Percentiles rank a stretch among this genome's conserved stretches.
phyloP scores from a whole-genome alignment of 139 green algal species.

The Zygnema cylindricum region DNA sequence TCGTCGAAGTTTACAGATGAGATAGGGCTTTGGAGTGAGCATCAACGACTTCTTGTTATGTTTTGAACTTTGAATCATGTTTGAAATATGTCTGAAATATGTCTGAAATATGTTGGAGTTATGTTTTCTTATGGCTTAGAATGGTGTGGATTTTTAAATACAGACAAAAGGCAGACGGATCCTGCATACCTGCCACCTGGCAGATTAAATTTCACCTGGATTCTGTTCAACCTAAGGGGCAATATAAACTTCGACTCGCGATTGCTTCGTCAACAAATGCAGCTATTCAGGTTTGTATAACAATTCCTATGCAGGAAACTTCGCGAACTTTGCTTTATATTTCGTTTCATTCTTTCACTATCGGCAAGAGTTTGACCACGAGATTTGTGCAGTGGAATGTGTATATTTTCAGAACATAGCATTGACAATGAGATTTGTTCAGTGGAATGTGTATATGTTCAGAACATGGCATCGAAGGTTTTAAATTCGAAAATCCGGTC shows the following conservation, averaged over 20 bases:
- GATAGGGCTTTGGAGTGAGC: neutral
- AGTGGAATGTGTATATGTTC: neutral
- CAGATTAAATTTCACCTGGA: neutral
- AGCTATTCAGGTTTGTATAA: slow-evolving; percentile 9
- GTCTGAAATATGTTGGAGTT: neutral
- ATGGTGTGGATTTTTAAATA: neutral
- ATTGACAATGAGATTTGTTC: neutral
- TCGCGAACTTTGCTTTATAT: too few species aligned
- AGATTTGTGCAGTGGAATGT: neutral
- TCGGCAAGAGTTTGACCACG: neutral
- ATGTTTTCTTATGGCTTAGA: neutral
- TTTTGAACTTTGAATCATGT: neutral
- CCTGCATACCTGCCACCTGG: neutral
- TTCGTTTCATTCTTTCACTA: neutral
- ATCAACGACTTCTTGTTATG: neutral
- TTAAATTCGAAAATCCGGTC: neutral
- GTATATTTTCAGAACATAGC: neutral
- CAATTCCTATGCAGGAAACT: too few species aligned
- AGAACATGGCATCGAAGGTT: neutral
- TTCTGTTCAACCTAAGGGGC: neutral
- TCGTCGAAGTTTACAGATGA: neutral
- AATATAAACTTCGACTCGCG: neutral
- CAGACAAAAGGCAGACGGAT: neutral
- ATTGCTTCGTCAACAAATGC: neutral
- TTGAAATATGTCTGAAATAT: neutral